Base-by-base conservation (phyloP, 2,329 filamentous ascomycete species). In the Paecilomyces formosus region DNA sequence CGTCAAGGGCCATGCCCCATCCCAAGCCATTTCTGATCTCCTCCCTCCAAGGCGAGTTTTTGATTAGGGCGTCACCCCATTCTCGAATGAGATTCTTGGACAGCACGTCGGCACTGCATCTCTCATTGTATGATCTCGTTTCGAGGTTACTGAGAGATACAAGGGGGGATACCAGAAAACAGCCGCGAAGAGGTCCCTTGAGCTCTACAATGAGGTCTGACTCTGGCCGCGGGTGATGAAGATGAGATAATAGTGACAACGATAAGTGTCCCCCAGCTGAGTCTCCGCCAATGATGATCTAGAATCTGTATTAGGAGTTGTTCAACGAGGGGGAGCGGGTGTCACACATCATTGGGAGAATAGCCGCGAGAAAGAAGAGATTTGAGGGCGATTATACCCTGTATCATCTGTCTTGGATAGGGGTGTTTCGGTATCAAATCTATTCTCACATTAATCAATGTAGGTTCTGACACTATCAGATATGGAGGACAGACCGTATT, bases 1-100 rank as follows among this genome's bases (percentile, higher is more conserved):
- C 65, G 55, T 66, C 64, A 0, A 67, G 60, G 3, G 65, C 64
- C 63, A 67, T 65, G 3, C 64, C 65, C 65, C 64, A 66, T 31
- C 61, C 65, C 2, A 62, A 51, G 0, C 62, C 63, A 2, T 45
- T 51, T 2, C 55, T 50, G 18, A 65, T 62, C n/a, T 67, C 64
- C 12, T 62, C 50, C 3, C 62, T 22, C 64, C 64, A 67, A 13
- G 64, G 61, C 18, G 64, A 64, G 18, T 58, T 31, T 1, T 59
- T 8, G 7, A 64, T 54, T 18, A 67, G 62, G 18, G 58, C 55
- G 3, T 51, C 5, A 2, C 62, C 65, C 58, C 61, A 65, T 54
- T 61, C 53, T 2, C 39, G 15, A 1, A 65, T 61, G 15, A 54
- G 54, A 2, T 55, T 55, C 6, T 31, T 31, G 15, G 55, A 45